phyloP scores from a whole-genome alignment of 768 basidiomycete species.

The Suillus decipiens region DNA sequence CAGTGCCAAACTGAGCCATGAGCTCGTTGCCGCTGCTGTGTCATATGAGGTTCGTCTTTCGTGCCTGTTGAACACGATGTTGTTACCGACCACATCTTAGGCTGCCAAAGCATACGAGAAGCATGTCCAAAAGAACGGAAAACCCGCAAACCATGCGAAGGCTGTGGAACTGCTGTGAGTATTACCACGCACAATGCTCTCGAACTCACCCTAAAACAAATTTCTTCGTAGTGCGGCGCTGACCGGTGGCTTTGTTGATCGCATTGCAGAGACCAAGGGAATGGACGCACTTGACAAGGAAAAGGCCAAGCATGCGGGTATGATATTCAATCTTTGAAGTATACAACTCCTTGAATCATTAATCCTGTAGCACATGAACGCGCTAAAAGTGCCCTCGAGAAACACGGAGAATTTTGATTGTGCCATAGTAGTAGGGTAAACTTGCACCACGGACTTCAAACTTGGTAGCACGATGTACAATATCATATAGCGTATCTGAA shows the following conservation, averaged over 20 bases:
- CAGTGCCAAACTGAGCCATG: slow-evolving; percentile 25
- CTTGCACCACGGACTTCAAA: too few relatives aligned
- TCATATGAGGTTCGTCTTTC: slow-evolving; percentile 24
- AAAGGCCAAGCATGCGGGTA: slow-evolving; percentile 25
- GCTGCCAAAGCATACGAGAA: slow-evolving; percentile 33
- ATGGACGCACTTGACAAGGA: slow-evolving; percentile 22
- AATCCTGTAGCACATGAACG: slow-evolving; percentile 17
- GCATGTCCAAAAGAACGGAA: slow-evolving; percentile 20
- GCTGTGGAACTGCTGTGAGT: slow-evolving; percentile 29
- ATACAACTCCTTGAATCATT: slow-evolving; percentile 1
- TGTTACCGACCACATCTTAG: slow-evolving; percentile 16
- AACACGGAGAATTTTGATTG: slow-evolving; percentile 22
- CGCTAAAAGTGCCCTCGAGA: slow-evolving; percentile 12
- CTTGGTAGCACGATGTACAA: background rate
- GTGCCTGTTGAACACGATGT: background rate
- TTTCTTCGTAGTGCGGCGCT: slow-evolving; percentile 24
- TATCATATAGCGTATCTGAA: background rate
- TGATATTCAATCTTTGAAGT: background rate
- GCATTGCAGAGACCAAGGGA: slow-evolving; percentile 28
- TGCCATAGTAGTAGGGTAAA: background rate
- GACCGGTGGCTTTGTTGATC: slow-evolving; percentile 28
- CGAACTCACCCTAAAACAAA: background rate
- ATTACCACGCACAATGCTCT: background rate
- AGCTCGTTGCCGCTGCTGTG: slow-evolving; percentile 30
- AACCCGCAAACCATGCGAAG: slow-evolving; percentile 25